phyloP scores from a whole-genome alignment of 2,329 filamentous ascomycete species.

The Parastagonospora avenae region DNA sequence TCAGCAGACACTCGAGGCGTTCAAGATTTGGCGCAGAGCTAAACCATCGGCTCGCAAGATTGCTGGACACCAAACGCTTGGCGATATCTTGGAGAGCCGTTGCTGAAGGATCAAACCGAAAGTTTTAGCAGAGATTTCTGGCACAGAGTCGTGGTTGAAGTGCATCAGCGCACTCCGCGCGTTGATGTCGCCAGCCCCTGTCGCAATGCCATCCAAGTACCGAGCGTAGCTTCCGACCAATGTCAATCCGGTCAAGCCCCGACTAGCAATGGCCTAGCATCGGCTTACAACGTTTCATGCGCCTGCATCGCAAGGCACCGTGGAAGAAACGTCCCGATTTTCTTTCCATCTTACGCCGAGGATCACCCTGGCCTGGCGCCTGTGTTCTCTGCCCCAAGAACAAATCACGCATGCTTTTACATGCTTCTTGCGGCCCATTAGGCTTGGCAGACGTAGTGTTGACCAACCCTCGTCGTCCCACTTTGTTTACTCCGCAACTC shows the following conservation, averaged over 20 bases:
- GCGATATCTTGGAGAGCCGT: too few relatives aligned
- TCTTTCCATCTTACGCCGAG: not conserved
- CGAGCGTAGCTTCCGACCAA: not conserved
- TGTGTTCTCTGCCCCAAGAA: not conserved
- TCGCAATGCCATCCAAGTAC: not conserved
- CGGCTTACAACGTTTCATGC: conserved; percentile 1
- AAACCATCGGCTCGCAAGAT: too few relatives aligned
- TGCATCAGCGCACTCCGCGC: too few relatives aligned
- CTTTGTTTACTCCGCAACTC: too few relatives aligned
- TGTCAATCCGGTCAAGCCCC: not conserved
- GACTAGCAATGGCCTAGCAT: not conserved
- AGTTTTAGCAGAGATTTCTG: too few relatives aligned
- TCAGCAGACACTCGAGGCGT: too few relatives aligned
- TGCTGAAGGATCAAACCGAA: too few relatives aligned
- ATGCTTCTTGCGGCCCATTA: not conserved
- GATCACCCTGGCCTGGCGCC: conserved; percentile 2
- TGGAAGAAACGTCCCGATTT: not conserved
- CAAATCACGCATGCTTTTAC: not conserved
- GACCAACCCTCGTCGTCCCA: too few relatives aligned
- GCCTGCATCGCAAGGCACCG: not conserved
- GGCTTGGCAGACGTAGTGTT: not conserved
- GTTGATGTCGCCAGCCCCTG: not conserved
- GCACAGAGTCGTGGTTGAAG: too few relatives aligned
- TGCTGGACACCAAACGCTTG: too few relatives aligned
- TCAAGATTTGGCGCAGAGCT: too few relatives aligned